These are phyloP conservation scores for Glaciozyma martinii DNA, from an alignment of 768 basidiomycete genomes.

Conservation along the genomic window DNA sequence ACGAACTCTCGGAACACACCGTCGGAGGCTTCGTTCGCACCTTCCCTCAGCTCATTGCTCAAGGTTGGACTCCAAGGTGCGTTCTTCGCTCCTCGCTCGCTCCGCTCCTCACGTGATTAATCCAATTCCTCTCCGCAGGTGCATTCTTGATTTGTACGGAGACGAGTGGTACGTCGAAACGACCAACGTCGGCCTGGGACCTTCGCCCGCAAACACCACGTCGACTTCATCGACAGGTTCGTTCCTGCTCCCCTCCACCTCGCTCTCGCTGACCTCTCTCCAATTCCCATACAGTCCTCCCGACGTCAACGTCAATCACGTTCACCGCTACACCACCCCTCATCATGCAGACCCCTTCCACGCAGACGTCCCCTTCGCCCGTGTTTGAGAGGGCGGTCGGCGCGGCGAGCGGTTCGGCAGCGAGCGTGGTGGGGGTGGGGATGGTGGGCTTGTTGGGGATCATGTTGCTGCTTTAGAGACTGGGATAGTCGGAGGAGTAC, in stretches of 20 bases:
- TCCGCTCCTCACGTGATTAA: neutral
- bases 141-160: neutral
- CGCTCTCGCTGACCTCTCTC: neutral
- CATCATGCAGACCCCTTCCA: too few relatives aligned
- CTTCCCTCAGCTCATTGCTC: conserved; percentile 33
- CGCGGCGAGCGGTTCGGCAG: neutral
- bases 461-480: too few relatives aligned
- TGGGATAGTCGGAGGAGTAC: too few relatives aligned
- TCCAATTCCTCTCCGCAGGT: neutral
- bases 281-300: too few relatives aligned
- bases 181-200: neutral
- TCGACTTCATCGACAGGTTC: too few relatives aligned
- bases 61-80: neutral
- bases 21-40: conserved; percentile 54
- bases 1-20: conserved; percentile 58
- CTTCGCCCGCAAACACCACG: neutral
- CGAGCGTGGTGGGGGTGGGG: neutral
- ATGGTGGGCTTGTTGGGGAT: neutral
- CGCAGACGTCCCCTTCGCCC: neutral
- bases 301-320: neutral
- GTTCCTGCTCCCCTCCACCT: neutral
- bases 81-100: neutral
- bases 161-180: neutral
- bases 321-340: neutral
- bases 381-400: neutral